These are phyloP conservation scores for Penicillium nucicola DNA, from an alignment of 495 filamentous ascomycete genomes.

Conservation along the genomic window DNA sequence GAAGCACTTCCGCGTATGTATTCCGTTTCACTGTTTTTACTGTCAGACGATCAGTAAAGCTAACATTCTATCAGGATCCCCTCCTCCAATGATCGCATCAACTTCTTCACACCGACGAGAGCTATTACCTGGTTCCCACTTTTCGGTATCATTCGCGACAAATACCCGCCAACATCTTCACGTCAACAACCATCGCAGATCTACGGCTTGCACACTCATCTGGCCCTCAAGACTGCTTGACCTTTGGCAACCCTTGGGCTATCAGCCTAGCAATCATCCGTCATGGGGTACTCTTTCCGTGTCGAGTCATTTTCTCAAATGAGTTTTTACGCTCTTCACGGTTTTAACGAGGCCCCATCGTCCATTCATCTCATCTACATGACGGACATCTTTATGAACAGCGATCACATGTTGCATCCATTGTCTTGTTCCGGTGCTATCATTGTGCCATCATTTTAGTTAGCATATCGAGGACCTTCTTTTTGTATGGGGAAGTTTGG, in stretches of 20 bases:
- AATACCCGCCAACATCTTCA: not conserved
- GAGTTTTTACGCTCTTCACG: slow-evolving; percentile 7
- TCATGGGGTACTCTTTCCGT: slow-evolving; percentile 10
- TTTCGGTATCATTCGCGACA: not conserved
- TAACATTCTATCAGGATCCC: slow-evolving; percentile 36
- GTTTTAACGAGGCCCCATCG: slow-evolving; percentile 9
- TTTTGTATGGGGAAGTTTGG: not conserved
- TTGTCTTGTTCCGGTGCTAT: slow-evolving; percentile 2
- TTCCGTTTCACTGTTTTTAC: too few species aligned
- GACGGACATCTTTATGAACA: slow-evolving; percentile 3
- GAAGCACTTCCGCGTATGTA: slow-evolving; percentile 70
- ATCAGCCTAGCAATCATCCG: not conserved
- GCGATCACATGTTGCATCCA: slow-evolving; percentile 4
- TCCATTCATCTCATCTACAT: not conserved
- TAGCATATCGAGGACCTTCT: too few species aligned
- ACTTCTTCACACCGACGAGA: not conserved
- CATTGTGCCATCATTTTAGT: not conserved
- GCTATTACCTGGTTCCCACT: not conserved
- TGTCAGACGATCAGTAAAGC: slow-evolving; percentile 1
- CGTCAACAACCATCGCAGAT: not conserved
- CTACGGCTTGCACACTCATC: not conserved
- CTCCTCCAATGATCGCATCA: slow-evolving; percentile 39
- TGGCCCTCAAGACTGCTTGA: not conserved
- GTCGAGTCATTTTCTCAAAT: slow-evolving; percentile 5
- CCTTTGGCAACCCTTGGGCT: not conserved